phyloP scores from a whole-genome alignment of 2,329 filamentous ascomycete genomes.

The Massarina eburnea region DNA sequence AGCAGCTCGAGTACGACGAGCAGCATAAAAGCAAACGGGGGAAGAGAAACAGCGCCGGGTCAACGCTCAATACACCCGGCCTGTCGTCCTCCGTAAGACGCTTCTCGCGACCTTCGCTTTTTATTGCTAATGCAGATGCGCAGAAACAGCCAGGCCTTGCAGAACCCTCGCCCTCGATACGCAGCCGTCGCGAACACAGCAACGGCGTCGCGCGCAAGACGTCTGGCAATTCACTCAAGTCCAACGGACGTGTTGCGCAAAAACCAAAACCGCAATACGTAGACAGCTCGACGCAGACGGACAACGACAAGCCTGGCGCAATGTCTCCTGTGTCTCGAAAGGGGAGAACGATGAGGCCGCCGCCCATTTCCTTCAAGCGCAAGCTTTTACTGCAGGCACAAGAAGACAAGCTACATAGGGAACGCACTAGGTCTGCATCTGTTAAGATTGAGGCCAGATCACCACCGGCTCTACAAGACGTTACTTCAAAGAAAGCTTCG shows the following conservation, averaged over 20 bases:
- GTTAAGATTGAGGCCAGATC: constrained; percentile 38
- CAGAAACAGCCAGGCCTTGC: constrained; percentile 42
- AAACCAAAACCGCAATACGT: constrained; percentile 37
- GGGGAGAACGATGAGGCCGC: constrained; percentile 28
- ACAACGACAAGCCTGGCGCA: constrained; percentile 14
- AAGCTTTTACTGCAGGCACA: constrained; percentile 42
- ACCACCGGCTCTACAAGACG: constrained; percentile 36
- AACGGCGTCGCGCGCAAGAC: constrained; percentile 39
- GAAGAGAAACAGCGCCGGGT: constrained; percentile 59
- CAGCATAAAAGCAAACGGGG: constrained; percentile 55
- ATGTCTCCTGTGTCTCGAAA: constrained; percentile 15
- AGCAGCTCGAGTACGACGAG: constrained; percentile 61
- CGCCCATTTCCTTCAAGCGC: constrained; percentile 40
- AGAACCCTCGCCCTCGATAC: constrained; percentile 39
- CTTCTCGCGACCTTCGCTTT: constrained; percentile 12
- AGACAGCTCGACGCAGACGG: constrained; percentile 39
- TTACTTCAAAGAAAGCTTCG: constrained; percentile 35
- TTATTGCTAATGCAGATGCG: constrained; percentile 20
- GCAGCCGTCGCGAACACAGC: constrained; percentile 36
- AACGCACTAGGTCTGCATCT: constrained; percentile 39
- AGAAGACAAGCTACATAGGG: constrained; percentile 40
- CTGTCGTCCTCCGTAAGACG: constrained; percentile 45
- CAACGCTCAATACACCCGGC: constrained; percentile 54
- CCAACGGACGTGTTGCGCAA: constrained; percentile 27
- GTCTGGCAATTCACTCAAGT: constrained; percentile 45